phyloP scores from a whole-genome alignment of 2,329 filamentous ascomycete species.

The Phialophora chinensis region DNA sequence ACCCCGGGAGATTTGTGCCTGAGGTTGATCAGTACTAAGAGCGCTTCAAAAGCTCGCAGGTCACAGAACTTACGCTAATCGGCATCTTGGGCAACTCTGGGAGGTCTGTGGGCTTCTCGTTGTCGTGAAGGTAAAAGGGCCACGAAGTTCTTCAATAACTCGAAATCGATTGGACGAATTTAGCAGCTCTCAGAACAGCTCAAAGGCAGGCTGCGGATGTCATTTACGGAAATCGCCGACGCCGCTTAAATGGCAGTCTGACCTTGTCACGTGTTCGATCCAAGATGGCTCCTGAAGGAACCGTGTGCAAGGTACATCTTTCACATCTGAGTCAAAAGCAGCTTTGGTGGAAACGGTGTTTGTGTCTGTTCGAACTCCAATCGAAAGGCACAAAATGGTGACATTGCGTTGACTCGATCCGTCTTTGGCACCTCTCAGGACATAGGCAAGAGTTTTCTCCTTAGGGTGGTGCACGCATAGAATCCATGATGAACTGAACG shows the following conservation, averaged over 20 bases:
- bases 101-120: background rate
- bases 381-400: background rate
- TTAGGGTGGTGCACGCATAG: background rate
- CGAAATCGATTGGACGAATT: slow-evolving; percentile 2
- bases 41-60: background rate
- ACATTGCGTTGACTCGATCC: background rate
- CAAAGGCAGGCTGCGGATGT: background rate
- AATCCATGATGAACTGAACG: no score
- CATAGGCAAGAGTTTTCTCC: background rate
- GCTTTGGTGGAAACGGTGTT: background rate
- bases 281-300: background rate
- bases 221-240: background rate
- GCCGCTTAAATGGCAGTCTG: background rate
- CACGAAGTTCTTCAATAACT: background rate
- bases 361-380: background rate
- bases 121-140: background rate
- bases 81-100: slow-evolving; percentile 29
- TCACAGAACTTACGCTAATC: slow-evolving; percentile 55
- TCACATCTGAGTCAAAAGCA: background rate
- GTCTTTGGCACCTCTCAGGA: background rate
- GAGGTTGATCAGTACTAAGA: slow-evolving; percentile 25
- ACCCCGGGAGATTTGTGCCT: slow-evolving; percentile 56
- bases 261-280: background rate
- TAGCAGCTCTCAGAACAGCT: slow-evolving; percentile 2
- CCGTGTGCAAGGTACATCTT: background rate